A percentile compares a stretch with the other conserved stretches of the same genome.
Evolutionary conservation across 352 stramenopile species (phyloP).

Genomic region (Pythium pyrilobum): DNA sequence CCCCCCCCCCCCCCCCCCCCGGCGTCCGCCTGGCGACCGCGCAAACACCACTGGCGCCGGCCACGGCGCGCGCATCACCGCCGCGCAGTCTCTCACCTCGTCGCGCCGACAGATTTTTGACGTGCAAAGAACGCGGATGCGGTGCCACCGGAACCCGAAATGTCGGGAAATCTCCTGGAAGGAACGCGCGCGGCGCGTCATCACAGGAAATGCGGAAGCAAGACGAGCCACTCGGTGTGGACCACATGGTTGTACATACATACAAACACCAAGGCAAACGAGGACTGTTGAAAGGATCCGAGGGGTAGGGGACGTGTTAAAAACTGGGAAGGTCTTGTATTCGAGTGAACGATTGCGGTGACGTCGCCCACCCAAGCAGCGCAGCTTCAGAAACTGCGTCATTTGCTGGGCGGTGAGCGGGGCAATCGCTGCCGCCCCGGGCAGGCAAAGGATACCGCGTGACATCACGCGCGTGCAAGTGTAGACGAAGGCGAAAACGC

Average conservation of each 20-base stretch:
- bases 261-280: slow-evolving; percentile 15
- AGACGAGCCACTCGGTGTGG: too few species aligned
- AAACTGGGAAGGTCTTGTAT: slow-evolving; percentile 4
- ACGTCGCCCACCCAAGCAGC: slow-evolving; percentile 2
- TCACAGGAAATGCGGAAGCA: slow-evolving; percentile 5
- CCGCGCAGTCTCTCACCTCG: too few species aligned
- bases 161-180: background rate
- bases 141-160: slow-evolving; percentile 1
- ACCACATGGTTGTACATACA: slow-evolving; percentile 2
- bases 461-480: too few species aligned
- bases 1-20: too few species aligned
- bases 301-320: slow-evolving; percentile 8
- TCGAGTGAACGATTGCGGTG: background rate
- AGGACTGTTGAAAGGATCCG: background rate
- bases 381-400: background rate
- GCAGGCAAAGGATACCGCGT: too few species aligned
- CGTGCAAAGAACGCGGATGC: too few species aligned
- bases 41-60: background rate
- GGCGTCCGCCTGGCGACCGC: too few species aligned
- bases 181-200: slow-evolving; percentile 1
- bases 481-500: too few species aligned
- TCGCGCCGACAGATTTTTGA: too few species aligned
- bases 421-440: too few species aligned
- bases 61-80: background rate
- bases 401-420: background rate